Evolutionary conservation across 176 grass and related monocot species (phyloP).

Genomic region (Raddia distichophylla): DNA sequence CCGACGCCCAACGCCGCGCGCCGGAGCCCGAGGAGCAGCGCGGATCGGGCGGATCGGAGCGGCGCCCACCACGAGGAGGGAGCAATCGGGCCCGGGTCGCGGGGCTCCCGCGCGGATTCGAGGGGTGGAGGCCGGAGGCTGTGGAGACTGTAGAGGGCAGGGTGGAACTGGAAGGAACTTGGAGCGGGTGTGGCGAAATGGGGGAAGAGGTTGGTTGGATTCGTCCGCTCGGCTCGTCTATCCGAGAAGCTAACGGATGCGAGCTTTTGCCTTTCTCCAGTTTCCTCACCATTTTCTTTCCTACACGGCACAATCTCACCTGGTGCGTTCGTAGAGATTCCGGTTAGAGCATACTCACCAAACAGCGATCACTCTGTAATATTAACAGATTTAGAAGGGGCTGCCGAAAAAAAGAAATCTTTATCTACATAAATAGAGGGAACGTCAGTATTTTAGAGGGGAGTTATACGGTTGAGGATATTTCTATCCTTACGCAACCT

Average conservation of each 20-base stretch:
- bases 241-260: slow-evolving; percentile 41
- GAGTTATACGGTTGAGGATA: too few species aligned
- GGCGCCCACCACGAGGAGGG: slow-evolving; percentile 60
- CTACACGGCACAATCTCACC: too few species aligned
- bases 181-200: slow-evolving; percentile 1
- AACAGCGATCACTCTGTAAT: too few species aligned
- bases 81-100: slow-evolving; percentile 49
- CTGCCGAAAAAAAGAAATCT: too few species aligned
- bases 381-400: too few species aligned
- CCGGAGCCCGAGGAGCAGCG: slow-evolving; percentile 59
- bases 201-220: slow-evolving; percentile 44
- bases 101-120: slow-evolving; percentile 35
- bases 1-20: slow-evolving; percentile 35
- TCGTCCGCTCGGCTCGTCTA: slow-evolving; percentile 38
- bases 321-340: too few species aligned
- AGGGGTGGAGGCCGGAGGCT: slow-evolving; percentile 24
- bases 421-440: too few species aligned
- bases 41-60: slow-evolving; percentile 75
- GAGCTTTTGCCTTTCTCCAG: slow-evolving; percentile 11
- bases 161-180: slow-evolving; percentile 6
- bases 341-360: too few species aligned
- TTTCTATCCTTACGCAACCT: too few species aligned
- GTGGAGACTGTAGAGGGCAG: slow-evolving; percentile 25
- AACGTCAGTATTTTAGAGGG: too few species aligned
- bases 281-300: slow-evolving; percentile 17